phyloP scores from a whole-genome alignment of 2,329 filamentous ascomycete genomes.

The Botrytis pseudocinerea region DNA sequence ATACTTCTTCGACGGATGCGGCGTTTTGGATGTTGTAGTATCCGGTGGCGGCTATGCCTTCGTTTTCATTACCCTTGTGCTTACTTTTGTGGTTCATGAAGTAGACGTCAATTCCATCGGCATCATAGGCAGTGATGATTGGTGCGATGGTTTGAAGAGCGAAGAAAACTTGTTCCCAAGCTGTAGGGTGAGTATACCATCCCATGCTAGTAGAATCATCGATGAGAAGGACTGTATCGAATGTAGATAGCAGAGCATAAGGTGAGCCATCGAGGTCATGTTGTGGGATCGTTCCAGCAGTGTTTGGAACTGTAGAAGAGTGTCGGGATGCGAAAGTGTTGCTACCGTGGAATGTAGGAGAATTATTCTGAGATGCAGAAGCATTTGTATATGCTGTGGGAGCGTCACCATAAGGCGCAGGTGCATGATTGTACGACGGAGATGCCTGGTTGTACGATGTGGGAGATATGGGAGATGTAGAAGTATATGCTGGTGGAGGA shows the following conservation, averaged over 20 bases:
- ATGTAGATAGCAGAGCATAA: constrained; percentile 73
- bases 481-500: constrained; percentile 8
- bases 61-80: constrained; percentile 40
- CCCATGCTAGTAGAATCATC: constrained; percentile 91
- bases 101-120: constrained; percentile 85
- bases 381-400: not conserved
- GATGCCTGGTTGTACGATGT: not conserved
- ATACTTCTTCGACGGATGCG: constrained; percentile 64
- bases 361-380: not conserved
- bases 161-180: constrained; percentile 72
- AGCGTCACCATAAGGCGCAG: not conserved
- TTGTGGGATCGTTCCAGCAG: not conserved
- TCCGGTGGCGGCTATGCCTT: constrained; percentile 48
- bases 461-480: constrained; percentile 1
- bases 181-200: constrained; percentile 37
- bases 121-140: constrained; percentile 77
- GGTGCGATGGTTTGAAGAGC: constrained; percentile 75
- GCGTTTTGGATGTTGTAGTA: constrained; percentile 66
- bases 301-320: not conserved
- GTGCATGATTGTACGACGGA: not conserved
- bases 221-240: constrained; percentile 88
- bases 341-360: not conserved
- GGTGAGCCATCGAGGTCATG: constrained; percentile 39
- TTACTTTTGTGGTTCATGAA: constrained; percentile 72
- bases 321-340: not conserved